Evolutionary conservation across 345 rosid species (phyloP).

Genomic region (Eucalyptus erythrocorys): DNA sequence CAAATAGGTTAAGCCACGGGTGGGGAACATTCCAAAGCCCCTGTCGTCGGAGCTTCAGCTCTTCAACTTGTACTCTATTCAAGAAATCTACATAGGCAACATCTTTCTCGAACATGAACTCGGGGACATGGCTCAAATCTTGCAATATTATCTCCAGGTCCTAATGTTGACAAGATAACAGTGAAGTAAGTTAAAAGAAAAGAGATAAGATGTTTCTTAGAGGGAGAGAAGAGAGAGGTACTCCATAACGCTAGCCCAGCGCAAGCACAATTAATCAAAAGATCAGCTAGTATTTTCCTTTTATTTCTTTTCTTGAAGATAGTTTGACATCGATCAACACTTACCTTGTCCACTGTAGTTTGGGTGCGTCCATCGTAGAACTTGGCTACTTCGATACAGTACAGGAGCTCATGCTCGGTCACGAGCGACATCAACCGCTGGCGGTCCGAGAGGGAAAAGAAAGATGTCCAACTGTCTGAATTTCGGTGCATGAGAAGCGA

Average conservation of each 20-base stretch:
- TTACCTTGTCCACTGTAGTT: neutral
- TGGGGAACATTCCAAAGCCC: slow-evolving; percentile 32
- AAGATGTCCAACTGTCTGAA: neutral
- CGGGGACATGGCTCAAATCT: slow-evolving; percentile 1
- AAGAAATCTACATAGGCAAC: slow-evolving; percentile 19
- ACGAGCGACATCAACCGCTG: neutral
- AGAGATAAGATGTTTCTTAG: neutral
- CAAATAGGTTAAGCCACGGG: slow-evolving; percentile 30
- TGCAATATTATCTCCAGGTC: slow-evolving; percentile 2
- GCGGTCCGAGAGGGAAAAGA: neutral
- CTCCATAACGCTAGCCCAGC: neutral
- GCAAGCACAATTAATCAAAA: neutral
- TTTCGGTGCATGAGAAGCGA: neutral
- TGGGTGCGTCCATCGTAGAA: neutral
- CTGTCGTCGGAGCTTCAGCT: slow-evolving; percentile 8
- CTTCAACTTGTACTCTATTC: slow-evolving; percentile 14
- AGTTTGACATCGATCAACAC: neutral
- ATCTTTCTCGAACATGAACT: slow-evolving; percentile 15
- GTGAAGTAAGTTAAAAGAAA: neutral
- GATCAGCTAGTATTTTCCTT: neutral
- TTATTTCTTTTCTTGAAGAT: neutral
- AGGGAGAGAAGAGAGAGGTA: neutral
- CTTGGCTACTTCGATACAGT: slow-evolving; percentile 3
- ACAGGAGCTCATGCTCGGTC: neutral
- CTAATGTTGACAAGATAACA: neutral